phyloP scores from a whole-genome alignment of 768 basidiomycete genomes.

The Rhizopogon roseolus region DNA sequence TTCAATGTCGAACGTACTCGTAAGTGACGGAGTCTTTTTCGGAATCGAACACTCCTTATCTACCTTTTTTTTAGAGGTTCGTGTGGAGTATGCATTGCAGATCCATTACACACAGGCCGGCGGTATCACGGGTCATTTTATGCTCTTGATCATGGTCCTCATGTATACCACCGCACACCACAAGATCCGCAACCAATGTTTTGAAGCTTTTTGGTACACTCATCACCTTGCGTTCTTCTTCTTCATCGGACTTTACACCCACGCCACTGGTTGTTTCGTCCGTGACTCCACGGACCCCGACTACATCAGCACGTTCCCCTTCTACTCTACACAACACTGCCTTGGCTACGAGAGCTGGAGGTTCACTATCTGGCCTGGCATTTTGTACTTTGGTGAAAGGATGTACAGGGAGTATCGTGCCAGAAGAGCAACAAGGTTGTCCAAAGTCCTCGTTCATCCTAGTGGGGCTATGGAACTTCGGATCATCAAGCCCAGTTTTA shows the following conservation, averaged over 20 bases:
- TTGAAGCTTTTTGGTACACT: conserved; percentile 97
- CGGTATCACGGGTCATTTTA: conserved; percentile 93
- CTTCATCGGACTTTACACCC: conserved; percentile 85
- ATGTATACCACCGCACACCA: conserved; percentile 91
- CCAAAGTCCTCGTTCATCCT: conserved; percentile 86
- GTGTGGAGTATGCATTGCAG: conserved; percentile 67
- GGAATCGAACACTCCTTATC: neutral
- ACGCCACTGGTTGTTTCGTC: conserved; percentile 94
- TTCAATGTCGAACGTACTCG: conserved; percentile 87
- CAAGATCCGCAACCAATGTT: conserved; percentile 84
- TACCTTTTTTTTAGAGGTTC: conserved; percentile 54
- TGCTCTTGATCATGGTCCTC: conserved; percentile 89
- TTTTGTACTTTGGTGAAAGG: conserved; percentile 86
- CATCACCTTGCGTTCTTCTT: conserved; percentile 95
- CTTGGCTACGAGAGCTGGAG: conserved; percentile 90
- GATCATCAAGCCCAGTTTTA: conserved; percentile 88
- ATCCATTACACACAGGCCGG: conserved; percentile 89
- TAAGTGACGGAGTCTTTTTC: conserved; percentile 32
- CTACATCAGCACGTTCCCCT: conserved; percentile 69
- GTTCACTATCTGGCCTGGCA: conserved; percentile 88
- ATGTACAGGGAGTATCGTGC: conserved; percentile 81
- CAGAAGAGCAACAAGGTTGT: conserved; percentile 70
- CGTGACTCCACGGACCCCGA: conserved; percentile 79
- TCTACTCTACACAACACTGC: conserved; percentile 84
- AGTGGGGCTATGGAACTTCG: conserved; percentile 92